A percentile compares a stretch with the other conserved stretches of the same genome.
phyloP scores from a whole-genome alignment of 106 monocot species.

The Dendrobium nobile region DNA sequence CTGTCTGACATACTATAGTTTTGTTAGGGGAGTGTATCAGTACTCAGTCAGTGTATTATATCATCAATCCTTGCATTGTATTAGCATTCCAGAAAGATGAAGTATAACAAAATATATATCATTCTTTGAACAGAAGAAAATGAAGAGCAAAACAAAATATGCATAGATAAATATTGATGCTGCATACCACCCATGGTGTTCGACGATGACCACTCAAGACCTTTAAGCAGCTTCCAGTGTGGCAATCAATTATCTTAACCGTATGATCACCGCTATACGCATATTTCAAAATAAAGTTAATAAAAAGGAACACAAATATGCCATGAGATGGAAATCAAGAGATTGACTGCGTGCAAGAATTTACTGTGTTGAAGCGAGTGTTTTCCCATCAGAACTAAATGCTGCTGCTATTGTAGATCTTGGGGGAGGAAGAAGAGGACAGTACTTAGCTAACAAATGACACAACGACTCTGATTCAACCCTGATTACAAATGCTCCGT shows the following conservation, averaged over 20 bases:
- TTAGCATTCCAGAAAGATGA: constrained; percentile 1
- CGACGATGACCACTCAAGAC: constrained; percentile 94
- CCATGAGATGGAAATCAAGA: neutral
- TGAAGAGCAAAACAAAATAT: neutral
- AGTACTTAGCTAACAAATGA: constrained; percentile 84
- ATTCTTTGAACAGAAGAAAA: neutral
- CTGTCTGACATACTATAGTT: neutral
- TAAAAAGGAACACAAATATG: neutral
- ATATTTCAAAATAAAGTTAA: constrained; percentile 8
- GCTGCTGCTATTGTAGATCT: constrained; percentile 98
- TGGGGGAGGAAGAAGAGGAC: constrained; percentile 88
- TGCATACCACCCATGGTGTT: constrained; percentile 98
- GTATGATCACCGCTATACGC: constrained; percentile 89
- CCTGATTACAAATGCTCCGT: constrained; percentile 29
- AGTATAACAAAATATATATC: neutral
- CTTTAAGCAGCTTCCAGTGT: constrained; percentile 82
- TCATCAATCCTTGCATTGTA: neutral
- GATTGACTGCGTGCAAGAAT: constrained; percentile 11
- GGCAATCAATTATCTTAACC: constrained; percentile 89
- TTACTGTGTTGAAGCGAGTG: constrained; percentile 97
- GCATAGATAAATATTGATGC: neutral
- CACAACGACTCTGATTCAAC: constrained; percentile 81
- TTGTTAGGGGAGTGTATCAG: neutral
- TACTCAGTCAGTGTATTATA: neutral
- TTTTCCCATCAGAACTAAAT: constrained; percentile 90